Evolutionary conservation across 2,329 filamentous ascomycete genomes (phyloP).

Genomic region (Ceratocystis cubensis): DNA sequence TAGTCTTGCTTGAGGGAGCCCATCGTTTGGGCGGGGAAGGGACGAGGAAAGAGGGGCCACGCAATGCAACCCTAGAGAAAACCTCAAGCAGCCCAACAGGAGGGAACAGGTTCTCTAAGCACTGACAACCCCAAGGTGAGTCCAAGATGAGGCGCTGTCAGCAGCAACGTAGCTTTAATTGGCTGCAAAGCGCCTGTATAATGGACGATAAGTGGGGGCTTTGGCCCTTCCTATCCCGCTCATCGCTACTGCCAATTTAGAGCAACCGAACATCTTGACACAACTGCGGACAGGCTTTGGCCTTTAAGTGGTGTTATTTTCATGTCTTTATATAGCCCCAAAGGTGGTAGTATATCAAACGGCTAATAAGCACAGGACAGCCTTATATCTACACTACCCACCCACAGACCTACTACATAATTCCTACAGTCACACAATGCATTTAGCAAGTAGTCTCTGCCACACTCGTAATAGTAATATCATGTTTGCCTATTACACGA

Average conservation of each 20-base stretch:
- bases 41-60: not conserved
- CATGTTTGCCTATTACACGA: conserved; percentile 7
- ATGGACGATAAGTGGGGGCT: not conserved
- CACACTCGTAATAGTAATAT: not conserved
- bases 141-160: not conserved
- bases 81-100: not conserved
- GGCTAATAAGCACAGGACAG: too few species aligned
- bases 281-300: not conserved
- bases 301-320: not conserved
- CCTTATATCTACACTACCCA: too few species aligned
- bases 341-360: too few species aligned
- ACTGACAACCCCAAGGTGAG: not conserved
- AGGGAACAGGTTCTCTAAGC: not conserved
- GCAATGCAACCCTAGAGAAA: not conserved
- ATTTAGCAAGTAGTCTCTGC: not conserved
- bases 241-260: not conserved
- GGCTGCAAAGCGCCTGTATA: not conserved
- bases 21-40: not conserved
- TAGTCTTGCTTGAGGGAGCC: too few species aligned
- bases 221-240: not conserved
- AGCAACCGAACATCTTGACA: not conserved
- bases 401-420: not conserved
- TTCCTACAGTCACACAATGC: not conserved
- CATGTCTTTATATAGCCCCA: not conserved
- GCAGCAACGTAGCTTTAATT: not conserved